phyloP scores from a whole-genome alignment of 306 rosid species.

The Quillaja saponaria region DNA sequence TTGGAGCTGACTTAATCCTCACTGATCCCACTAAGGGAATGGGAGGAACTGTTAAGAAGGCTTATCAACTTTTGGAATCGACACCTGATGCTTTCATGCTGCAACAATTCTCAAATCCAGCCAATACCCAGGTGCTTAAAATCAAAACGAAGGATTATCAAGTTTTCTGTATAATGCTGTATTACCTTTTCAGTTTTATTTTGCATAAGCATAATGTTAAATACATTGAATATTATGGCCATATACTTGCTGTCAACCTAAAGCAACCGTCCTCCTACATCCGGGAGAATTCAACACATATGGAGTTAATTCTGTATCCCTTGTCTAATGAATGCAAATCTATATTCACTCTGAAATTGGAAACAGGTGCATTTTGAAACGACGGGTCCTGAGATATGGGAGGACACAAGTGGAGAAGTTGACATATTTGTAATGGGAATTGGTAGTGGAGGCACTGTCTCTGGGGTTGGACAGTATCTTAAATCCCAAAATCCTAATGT shows the following conservation, averaged over 20 bases:
- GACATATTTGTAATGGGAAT: conserved; percentile 98
- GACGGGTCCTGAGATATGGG: conserved; percentile 99
- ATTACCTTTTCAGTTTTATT: too few relatives aligned
- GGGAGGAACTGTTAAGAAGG: conserved; percentile 87
- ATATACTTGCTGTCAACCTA: too few relatives aligned
- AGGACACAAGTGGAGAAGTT: conserved; percentile 86
- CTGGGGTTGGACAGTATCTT: conserved; percentile 96
- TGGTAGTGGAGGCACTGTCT: conserved; percentile 95
- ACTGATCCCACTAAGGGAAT: conserved; percentile 83
- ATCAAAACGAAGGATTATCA: too few relatives aligned
- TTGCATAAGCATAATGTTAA: too few relatives aligned
- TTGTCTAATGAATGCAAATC: conserved; percentile 2
- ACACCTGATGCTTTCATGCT: conserved; percentile 83
- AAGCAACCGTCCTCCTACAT: too few relatives aligned
- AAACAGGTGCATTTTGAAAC: conserved; percentile 90
- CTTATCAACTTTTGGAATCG: conserved; percentile 71
- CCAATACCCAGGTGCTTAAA: conserved; percentile 59
- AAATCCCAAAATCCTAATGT: conserved; percentile 85
- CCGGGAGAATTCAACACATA: too few relatives aligned
- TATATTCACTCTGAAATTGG: conserved; percentile 24
- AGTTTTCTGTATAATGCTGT: too few relatives aligned
- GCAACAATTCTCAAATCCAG: conserved; percentile 88
- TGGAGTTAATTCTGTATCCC: too few relatives aligned
- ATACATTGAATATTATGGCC: too few relatives aligned
- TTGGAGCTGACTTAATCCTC: conserved; percentile 83